phyloP scores from a whole-genome alignment of 345 rosid species.

The Brassica carinata region DNA sequence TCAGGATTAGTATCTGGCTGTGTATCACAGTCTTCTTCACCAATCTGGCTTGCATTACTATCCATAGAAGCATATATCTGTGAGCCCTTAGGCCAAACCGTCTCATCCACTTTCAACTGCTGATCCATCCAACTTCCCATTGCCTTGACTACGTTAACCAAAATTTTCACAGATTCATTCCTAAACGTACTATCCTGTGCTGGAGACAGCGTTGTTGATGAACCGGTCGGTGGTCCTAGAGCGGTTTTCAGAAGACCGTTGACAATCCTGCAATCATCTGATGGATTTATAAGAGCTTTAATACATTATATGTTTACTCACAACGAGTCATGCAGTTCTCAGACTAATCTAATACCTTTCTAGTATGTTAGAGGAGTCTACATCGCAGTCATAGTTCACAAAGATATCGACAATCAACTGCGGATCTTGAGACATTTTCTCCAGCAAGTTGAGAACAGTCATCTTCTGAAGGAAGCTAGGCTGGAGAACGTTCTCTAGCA shows the following conservation, averaged over 20 bases:
- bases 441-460: slow-evolving; percentile 87
- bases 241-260: slow-evolving; percentile 97
- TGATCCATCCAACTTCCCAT: slow-evolving; percentile 97
- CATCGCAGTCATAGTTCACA: slow-evolving; percentile 94
- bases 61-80: slow-evolving; percentile 61
- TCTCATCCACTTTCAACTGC: slow-evolving; percentile 68
- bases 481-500: slow-evolving; percentile 92
- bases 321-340: slow-evolving; percentile 22
- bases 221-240: slow-evolving; percentile 92
- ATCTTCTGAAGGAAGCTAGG: slow-evolving; percentile 97
- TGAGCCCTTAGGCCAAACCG: slow-evolving; percentile 57
- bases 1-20: slow-evolving; percentile 71
- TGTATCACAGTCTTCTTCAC: slow-evolving; percentile 81
- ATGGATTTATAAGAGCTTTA: slow-evolving; percentile 96
- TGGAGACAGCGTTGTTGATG: slow-evolving; percentile 75
- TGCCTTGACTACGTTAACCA: slow-evolving; percentile 76
- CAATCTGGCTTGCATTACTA: slow-evolving; percentile 45
- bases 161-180: slow-evolving; percentile 93
- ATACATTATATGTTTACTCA: slow-evolving; percentile 45
- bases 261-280: slow-evolving; percentile 98
- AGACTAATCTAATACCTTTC: slow-evolving; percentile 73
- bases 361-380: slow-evolving; percentile 87
- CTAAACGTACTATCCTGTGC: slow-evolving; percentile 85
- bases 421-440: slow-evolving; percentile 79
- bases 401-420: slow-evolving; percentile 85